phyloP scores from a whole-genome alignment of 768 basidiomycete genomes.

The Rhodotorula taiwanensis region DNA sequence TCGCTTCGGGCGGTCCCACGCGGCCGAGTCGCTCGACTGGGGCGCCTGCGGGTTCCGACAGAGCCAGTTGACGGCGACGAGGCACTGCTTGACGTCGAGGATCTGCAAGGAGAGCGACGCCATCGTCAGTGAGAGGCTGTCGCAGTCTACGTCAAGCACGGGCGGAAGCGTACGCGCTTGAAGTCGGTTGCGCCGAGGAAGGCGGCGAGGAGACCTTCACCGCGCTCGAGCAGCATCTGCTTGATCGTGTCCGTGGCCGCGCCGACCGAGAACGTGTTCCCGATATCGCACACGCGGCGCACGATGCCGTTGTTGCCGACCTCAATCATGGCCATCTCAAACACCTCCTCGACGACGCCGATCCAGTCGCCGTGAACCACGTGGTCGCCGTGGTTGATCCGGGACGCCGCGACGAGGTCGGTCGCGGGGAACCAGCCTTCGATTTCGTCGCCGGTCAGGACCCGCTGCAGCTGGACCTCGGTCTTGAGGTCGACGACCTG shows the following conservation, averaged over 20 bases:
- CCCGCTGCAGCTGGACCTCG: conserved; percentile 15
- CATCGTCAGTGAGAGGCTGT: too few relatives aligned
- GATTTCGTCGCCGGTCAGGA: conserved; percentile 14
- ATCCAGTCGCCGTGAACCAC: conserved; percentile 29
- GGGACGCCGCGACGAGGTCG: conserved; percentile 11
- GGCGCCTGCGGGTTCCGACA: conserved; percentile 18
- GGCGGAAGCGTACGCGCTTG: conserved; percentile 3
- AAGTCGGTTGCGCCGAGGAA: conserved; percentile 16
- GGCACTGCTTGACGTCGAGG: conserved; percentile 33
- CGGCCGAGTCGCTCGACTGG: background rate
- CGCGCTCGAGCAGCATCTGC: conserved; percentile 18
- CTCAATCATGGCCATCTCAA: conserved; percentile 37
- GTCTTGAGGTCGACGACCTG: conserved; percentile 12
- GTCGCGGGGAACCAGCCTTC: conserved; percentile 10
- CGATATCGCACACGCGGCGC: conserved; percentile 28
- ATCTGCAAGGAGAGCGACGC: conserved; percentile 3
- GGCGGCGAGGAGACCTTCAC: conserved; percentile 11
- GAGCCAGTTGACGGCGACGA: conserved; percentile 35
- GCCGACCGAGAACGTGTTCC: conserved; percentile 21
- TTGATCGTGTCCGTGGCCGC: conserved; percentile 18
- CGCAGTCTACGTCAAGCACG: too few relatives aligned
- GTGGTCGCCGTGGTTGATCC: conserved; percentile 30
- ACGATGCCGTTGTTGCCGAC: conserved; percentile 8
- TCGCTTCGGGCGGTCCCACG: conserved; percentile 23
- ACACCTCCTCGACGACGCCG: conserved; percentile 36